Percentiles rank a stretch among this genome's conserved stretches.
phyloP scores from a whole-genome alignment of 2,329 filamentous ascomycete species.

The Beauveria asiatica region DNA sequence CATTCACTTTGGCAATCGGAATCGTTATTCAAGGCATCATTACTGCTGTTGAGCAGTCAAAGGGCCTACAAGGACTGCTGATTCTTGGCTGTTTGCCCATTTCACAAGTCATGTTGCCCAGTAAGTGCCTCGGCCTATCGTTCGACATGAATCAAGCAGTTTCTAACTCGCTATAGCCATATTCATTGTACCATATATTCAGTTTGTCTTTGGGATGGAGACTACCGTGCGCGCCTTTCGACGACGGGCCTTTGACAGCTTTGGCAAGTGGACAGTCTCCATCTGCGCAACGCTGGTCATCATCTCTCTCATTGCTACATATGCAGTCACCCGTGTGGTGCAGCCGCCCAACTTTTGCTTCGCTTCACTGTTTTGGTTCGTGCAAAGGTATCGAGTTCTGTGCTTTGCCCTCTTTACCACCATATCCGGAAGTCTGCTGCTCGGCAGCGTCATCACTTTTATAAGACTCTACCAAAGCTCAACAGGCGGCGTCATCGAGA shows the following conservation, averaged over 20 bases:
- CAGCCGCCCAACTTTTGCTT: slow-evolving; percentile 54
- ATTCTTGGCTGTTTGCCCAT: slow-evolving; percentile 43
- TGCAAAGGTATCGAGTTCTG: slow-evolving; percentile 50
- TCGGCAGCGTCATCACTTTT: slow-evolving; percentile 46
- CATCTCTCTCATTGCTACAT: slow-evolving; percentile 45
- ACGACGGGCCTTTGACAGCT: slow-evolving; percentile 46
- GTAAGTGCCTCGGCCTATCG: slow-evolving; percentile 27
- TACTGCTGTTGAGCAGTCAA: slow-evolving; percentile 49
- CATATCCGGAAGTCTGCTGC: slow-evolving; percentile 41
- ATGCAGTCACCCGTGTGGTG: slow-evolving; percentile 48
- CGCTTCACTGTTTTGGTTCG: slow-evolving; percentile 59
- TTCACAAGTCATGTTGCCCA: slow-evolving; percentile 52
- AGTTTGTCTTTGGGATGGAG: slow-evolving; percentile 58
- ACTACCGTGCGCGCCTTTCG: slow-evolving; percentile 47
- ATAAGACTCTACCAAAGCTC: slow-evolving; percentile 45
- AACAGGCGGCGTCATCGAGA: slow-evolving; percentile 48
- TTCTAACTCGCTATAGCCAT: slow-evolving; percentile 37
- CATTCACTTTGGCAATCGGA: slow-evolving; percentile 47
- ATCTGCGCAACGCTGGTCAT: slow-evolving; percentile 46
- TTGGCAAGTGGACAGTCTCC: slow-evolving; percentile 50
- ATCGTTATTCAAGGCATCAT: slow-evolving; percentile 50
- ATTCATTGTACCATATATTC: slow-evolving; percentile 58
- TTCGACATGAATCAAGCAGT: not conserved
- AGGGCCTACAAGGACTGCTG: slow-evolving; percentile 43
- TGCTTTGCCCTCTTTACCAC: slow-evolving; percentile 46